A percentile compares a stretch with the other conserved stretches of the same genome.
These are phyloP conservation scores for Nakataea oryzae DNA, from an alignment of 2,329 filamentous ascomycete species.

Conservation along the genomic window DNA sequence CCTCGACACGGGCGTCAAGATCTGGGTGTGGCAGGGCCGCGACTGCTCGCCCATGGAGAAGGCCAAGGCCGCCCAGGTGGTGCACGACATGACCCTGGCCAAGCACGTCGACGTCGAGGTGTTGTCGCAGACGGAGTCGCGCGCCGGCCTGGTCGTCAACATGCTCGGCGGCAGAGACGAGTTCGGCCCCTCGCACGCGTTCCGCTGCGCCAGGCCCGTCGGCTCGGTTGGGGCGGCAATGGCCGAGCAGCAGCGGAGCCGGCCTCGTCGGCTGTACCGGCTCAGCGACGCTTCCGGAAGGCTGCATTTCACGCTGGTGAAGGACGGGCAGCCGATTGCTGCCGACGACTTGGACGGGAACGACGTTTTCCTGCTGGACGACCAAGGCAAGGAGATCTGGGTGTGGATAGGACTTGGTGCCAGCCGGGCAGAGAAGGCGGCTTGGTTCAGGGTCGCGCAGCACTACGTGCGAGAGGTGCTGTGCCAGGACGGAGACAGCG, in stretches of 20 bases:
- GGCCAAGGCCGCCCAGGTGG: constrained; percentile 56
- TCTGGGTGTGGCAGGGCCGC: constrained; percentile 61
- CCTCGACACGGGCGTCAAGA: constrained; percentile 50
- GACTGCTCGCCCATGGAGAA: constrained; percentile 60
- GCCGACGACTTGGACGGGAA: constrained; percentile 41
- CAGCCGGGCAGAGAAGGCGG: constrained; percentile 45
- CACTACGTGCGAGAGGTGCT: constrained; percentile 35
- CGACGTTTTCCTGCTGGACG: constrained; percentile 54
- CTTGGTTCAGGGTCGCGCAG: constrained; percentile 51
- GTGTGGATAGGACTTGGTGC: constrained; percentile 54
- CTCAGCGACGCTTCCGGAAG: constrained; percentile 51
- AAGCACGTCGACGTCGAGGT: constrained; percentile 58
- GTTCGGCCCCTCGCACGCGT: constrained; percentile 26
- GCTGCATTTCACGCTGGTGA: constrained; percentile 46
- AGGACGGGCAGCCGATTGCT: constrained; percentile 36
- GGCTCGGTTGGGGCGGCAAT: constrained; percentile 11
- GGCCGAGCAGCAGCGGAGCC: constrained; percentile 9
- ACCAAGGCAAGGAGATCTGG: constrained; percentile 48
- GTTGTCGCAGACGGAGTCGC: constrained; percentile 47
- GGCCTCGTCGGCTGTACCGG: constrained; percentile 37
- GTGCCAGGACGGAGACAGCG: constrained; percentile 10
- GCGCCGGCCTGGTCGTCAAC: constrained; percentile 42
- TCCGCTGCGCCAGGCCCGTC: constrained; percentile 31
- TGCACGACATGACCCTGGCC: constrained; percentile 52
- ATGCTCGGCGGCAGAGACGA: constrained; percentile 39